A percentile compares a stretch with the other conserved stretches of the same genome.
Evolutionary conservation across 2,329 filamentous ascomycete genomes (phyloP).

Genomic region (Cercospora canescens): DNA sequence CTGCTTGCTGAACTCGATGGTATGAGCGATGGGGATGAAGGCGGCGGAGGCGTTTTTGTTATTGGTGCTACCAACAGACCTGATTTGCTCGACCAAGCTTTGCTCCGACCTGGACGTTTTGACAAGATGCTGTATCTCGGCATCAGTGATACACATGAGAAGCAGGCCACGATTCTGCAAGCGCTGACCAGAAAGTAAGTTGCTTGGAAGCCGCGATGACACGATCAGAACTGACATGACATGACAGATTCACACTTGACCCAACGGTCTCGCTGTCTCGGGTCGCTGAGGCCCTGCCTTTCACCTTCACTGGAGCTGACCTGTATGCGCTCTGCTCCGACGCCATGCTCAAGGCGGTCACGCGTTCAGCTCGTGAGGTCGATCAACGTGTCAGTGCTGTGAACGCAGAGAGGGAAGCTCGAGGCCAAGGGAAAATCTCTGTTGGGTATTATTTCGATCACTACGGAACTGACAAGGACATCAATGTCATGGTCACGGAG

Average conservation of each 20-base stretch:
- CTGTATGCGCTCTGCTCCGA: constrained; percentile 97
- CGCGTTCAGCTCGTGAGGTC: constrained; percentile 78
- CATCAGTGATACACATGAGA: constrained; percentile 93
- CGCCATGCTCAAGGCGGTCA: constrained; percentile 98
- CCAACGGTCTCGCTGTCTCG: constrained; percentile 73
- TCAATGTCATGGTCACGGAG: constrained; percentile 84
- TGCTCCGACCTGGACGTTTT: constrained; percentile 86
- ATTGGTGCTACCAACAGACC: constrained; percentile 95
- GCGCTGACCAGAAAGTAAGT: constrained; percentile 89
- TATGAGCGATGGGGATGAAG: constrained; percentile 90
- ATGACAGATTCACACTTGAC: constrained; percentile 74
- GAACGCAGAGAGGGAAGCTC: constrained; percentile 49
- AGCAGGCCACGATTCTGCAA: constrained; percentile 91
- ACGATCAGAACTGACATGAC: constrained; percentile 8
- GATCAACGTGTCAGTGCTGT: constrained; percentile 78
- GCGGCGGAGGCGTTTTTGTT: constrained; percentile 83
- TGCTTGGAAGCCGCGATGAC: not conserved
- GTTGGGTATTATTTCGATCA: constrained; percentile 98
- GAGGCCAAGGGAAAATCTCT: constrained; percentile 54
- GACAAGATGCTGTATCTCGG: constrained; percentile 99
- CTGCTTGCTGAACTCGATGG: constrained; percentile 92
- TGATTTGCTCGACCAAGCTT: constrained; percentile 85
- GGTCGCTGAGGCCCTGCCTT: constrained; percentile 77
- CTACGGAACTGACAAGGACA: constrained; percentile 76
- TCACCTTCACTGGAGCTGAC: constrained; percentile 96